Percentiles rank a stretch among this genome's conserved stretches.
These are phyloP conservation scores for Tetraselmis chui DNA, from an alignment of 139 green algal genomes.

Conservation along the genomic window DNA sequence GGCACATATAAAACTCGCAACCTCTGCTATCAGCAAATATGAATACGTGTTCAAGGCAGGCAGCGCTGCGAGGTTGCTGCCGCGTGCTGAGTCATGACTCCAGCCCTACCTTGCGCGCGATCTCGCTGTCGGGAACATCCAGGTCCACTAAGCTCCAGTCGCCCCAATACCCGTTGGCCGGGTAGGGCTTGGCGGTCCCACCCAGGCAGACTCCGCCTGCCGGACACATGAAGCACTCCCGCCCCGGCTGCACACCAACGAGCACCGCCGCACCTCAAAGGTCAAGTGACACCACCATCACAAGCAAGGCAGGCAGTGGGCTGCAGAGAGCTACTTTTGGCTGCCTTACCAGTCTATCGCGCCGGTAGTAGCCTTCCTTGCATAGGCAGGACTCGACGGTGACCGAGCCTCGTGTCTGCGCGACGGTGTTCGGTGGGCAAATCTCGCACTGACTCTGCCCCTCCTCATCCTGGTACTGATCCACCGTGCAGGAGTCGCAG, in stretches of 20 bases:
- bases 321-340: neutral
- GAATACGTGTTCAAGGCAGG: too few relatives aligned
- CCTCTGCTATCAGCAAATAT: too few relatives aligned
- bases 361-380: slow-evolving; percentile 1
- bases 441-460: neutral
- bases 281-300: too few relatives aligned
- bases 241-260: neutral
- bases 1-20: too few relatives aligned
- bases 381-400: neutral
- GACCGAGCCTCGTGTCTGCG: neutral
- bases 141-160: neutral
- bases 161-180: neutral
- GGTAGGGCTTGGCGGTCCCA: neutral
- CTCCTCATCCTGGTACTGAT: neutral
- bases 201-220: neutral
- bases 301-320: neutral
- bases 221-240: neutral
- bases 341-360: neutral
- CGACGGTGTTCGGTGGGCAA: neutral
- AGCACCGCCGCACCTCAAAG: too few relatives aligned
- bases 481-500: neutral
- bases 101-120: neutral
- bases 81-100: too few relatives aligned
- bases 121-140: neutral
- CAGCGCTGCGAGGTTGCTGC: too few relatives aligned